A percentile compares a stretch with the other conserved stretches of the same genome.
Evolutionary conservation across 345 rosid genomes (phyloP).

Genomic region (Geranium rotundifolium): DNA sequence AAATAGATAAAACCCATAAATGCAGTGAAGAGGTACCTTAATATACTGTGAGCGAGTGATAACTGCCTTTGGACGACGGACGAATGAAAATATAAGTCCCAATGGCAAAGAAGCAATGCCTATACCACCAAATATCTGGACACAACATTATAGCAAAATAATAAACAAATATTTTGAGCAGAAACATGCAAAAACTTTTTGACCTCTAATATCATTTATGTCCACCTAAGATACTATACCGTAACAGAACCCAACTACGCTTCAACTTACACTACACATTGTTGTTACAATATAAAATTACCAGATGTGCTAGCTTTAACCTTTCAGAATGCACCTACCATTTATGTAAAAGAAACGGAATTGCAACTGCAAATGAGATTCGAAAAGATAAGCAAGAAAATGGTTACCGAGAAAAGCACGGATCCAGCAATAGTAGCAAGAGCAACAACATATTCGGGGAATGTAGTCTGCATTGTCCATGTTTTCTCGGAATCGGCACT

Average conservation of each 20-base stretch:
- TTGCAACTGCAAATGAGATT: neutral
- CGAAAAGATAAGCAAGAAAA: slow-evolving; percentile 7
- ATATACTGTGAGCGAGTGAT: slow-evolving; percentile 96
- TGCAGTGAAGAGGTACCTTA: slow-evolving; percentile 40
- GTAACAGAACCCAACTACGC: neutral
- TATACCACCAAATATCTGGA: slow-evolving; percentile 95
- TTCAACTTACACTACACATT: neutral
- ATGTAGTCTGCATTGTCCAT: slow-evolving; percentile 89
- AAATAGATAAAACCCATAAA: neutral
- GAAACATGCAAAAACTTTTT: neutral
- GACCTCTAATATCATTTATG: too few species aligned
- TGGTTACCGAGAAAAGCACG: slow-evolving; percentile 77
- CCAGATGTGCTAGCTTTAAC: neutral
- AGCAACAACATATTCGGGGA: slow-evolving; percentile 98
- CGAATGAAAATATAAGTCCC: slow-evolving; percentile 88
- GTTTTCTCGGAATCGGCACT: slow-evolving; percentile 74
- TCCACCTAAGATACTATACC: neutral
- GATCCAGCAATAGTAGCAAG: slow-evolving; percentile 95
- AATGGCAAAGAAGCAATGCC: slow-evolving; percentile 92
- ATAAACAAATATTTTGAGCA: neutral
- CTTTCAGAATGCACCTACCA: neutral
- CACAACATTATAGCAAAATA: slow-evolving; percentile 10
- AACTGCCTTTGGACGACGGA: slow-evolving; percentile 97
- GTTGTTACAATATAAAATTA: neutral
- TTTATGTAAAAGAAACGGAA: neutral